Evolutionary conservation across 768 basidiomycete species (phyloP).

Genomic region (Mycena epipterygia): DNA sequence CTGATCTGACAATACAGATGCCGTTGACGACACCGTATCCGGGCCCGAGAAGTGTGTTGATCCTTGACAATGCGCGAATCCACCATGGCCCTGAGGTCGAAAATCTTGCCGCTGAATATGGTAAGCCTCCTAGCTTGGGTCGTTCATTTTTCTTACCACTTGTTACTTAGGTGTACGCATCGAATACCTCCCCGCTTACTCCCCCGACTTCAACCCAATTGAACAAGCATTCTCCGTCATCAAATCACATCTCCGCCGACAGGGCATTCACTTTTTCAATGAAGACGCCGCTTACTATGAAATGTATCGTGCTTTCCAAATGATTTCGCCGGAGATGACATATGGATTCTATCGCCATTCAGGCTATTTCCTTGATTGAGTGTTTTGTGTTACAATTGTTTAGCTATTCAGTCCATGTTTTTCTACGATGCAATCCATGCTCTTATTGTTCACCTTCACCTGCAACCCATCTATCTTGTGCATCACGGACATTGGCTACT

Average conservation of each 20-base stretch:
- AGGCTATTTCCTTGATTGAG: not conserved
- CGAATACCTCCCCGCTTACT: slow-evolving; percentile 39
- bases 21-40: not conserved
- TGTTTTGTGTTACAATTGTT: not conserved
- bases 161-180: not conserved
- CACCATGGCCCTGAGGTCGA: too few species aligned
- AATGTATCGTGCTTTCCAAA: not conserved
- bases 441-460: not conserved
- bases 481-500: not conserved
- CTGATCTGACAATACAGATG: not conserved
- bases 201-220: slow-evolving; percentile 45
- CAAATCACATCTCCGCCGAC: slow-evolving; percentile 34
- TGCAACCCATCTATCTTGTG: not conserved
- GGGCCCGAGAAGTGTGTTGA: not conserved
- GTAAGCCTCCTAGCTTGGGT: too few species aligned
- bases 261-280: not conserved
- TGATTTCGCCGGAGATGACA: too few species aligned
- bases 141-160: not conserved
- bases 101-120: too few species aligned
- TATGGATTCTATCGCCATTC: too few species aligned
- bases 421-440: not conserved
- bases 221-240: slow-evolving; percentile 42
- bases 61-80: not conserved
- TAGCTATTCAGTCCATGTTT: not conserved
- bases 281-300: not conserved